Evolutionary conservation across 2,329 filamentous ascomycete species (phyloP).

Genomic region (Penicillium nordicum): DNA sequence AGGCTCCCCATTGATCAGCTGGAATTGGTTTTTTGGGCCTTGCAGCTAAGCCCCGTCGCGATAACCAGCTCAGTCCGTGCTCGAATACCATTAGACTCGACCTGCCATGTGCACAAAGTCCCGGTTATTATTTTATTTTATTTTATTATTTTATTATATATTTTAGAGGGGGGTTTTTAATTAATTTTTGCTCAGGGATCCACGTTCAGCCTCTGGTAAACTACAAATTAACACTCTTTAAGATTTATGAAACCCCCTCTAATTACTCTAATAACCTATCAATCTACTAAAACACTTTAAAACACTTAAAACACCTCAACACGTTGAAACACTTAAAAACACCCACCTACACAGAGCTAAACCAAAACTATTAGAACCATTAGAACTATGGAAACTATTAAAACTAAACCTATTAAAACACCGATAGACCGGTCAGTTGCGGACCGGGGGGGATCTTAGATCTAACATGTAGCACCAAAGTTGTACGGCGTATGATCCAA

Average conservation of each 20-base stretch:
- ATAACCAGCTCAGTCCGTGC: conserved; percentile 19
- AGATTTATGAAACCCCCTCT: background rate
- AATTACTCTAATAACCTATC: background rate
- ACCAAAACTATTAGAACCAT: too few relatives aligned
- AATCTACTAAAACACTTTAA: background rate
- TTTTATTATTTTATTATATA: background rate
- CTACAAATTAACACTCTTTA: background rate
- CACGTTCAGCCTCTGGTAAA: conserved; percentile 6
- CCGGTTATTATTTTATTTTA: background rate
- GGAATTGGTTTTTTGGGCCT: conserved; percentile 14
- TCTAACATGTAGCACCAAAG: conserved; percentile 2
- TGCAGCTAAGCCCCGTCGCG: conserved; percentile 25
- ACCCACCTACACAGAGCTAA: background rate
- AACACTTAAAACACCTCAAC: background rate
- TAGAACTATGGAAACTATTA: too few relatives aligned
- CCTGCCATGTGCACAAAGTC: conserved; percentile 20
- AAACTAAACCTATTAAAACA: background rate
- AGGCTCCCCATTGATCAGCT: conserved; percentile 23
- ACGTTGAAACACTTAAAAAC: background rate
- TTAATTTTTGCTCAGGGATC: conserved; percentile 1
- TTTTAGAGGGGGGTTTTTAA: background rate
- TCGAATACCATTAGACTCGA: conserved; percentile 17
- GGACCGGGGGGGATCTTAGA: conserved; percentile 5
- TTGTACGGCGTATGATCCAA: conserved; percentile 4
- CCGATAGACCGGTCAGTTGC: conserved; percentile 1